Percentiles rank a stretch among this genome's conserved stretches.
Evolutionary conservation across 306 rosid genomes (phyloP).

Genomic region (Pterocarpus macrocarpus): DNA sequence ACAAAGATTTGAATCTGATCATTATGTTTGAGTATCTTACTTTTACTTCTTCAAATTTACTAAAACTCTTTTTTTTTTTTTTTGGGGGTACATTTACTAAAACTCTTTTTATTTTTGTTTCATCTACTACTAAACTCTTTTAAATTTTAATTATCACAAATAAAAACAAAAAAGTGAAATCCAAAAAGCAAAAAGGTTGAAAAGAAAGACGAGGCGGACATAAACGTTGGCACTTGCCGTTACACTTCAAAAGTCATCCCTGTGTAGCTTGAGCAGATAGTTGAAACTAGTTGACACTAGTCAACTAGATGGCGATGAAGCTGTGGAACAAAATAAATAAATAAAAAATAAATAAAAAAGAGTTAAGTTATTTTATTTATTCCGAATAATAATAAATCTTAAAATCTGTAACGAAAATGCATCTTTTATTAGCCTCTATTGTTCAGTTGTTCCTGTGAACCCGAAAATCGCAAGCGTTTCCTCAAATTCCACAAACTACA

Average conservation of each 20-base stretch:
- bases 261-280: neutral
- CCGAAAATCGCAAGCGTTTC: slow-evolving; percentile 6
- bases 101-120: neutral
- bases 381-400: neutral
- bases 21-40: too few relatives aligned
- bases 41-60: neutral
- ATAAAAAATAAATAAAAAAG: neutral
- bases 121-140: too few relatives aligned
- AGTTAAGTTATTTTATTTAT: neutral
- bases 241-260: neutral
- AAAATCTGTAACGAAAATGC: neutral
- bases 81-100: neutral
- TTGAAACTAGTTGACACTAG: slow-evolving; percentile 8
- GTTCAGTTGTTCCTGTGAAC: slow-evolving; percentile 18
- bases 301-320: neutral
- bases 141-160: neutral
- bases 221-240: slow-evolving; percentile 45
- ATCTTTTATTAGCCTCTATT: neutral
- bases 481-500: neutral
- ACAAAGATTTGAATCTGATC: too few relatives aligned
- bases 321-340: neutral
- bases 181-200: slow-evolving; percentile 2
- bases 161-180: neutral
- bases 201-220: neutral
- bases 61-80: too few relatives aligned